Evolutionary conservation across 2,329 filamentous ascomycete genomes (phyloP).

Genomic region (Diaporthe citriasiana): DNA sequence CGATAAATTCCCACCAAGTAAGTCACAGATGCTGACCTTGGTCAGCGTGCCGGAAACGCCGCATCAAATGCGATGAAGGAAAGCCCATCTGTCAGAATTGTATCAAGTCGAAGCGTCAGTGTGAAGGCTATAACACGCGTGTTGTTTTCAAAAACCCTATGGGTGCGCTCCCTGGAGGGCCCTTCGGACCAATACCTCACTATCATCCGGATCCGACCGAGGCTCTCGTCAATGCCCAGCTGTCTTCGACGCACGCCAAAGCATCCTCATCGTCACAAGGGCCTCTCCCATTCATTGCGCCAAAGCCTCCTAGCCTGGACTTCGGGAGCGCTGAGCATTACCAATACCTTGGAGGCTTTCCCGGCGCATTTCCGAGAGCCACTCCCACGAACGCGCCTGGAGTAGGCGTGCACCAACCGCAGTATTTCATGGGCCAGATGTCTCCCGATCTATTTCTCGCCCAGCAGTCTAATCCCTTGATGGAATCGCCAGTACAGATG

Average conservation of each 20-base stretch:
- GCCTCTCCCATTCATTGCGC: conserved; percentile 63
- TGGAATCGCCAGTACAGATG: conserved; percentile 33
- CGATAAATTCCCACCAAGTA: background rate
- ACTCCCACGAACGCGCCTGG: conserved; percentile 44
- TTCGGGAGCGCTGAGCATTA: conserved; percentile 51
- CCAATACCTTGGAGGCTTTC: conserved; percentile 52
- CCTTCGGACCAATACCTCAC: conserved; percentile 58
- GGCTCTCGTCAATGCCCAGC: conserved; percentile 59
- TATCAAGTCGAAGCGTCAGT: conserved; percentile 86
- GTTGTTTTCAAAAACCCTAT: conserved; percentile 84
- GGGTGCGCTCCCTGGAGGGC: conserved; percentile 67
- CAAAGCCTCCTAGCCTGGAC: conserved; percentile 61
- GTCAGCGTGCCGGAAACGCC: conserved; percentile 88
- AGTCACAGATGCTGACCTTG: conserved; percentile 44
- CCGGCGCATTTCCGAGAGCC: conserved; percentile 45
- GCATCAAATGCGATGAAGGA: conserved; percentile 97
- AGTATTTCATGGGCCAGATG: conserved; percentile 40
- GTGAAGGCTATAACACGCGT: conserved; percentile 86
- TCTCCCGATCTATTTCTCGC: conserved; percentile 32
- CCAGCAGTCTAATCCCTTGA: conserved; percentile 15
- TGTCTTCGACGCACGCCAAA: conserved; percentile 58
- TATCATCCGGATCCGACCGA: conserved; percentile 62
- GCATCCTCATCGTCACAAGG: conserved; percentile 53
- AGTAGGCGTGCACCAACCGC: conserved; percentile 37
- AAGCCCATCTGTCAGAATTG: conserved; percentile 87